Conservation (phyloP, 306 rosid genomes). For the Dicorynia guianensis region DNA sequence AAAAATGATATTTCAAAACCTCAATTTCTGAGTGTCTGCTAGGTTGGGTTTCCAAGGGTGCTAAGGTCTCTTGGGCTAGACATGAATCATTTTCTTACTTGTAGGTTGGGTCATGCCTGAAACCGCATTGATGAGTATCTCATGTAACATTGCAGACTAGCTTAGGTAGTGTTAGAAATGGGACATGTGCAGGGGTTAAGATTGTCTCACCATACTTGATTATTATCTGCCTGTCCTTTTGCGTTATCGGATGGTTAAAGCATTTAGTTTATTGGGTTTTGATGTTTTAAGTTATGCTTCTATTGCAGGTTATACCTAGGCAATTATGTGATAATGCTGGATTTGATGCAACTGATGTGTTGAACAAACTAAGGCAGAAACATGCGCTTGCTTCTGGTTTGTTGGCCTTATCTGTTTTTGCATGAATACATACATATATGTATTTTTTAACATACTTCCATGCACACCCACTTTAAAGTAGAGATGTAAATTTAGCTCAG, state of each 20-base stretch:
- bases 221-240: not conserved
- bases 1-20: no score
- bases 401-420: conserved; percentile 28
- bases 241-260: not conserved
- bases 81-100: not conserved
- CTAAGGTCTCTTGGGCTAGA: not conserved
- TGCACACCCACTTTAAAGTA: not conserved
- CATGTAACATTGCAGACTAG: conserved; percentile 13
- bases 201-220: not conserved
- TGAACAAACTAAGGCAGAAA: conserved; percentile 94
- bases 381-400: conserved; percentile 91
- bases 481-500: conserved; percentile 11
- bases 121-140: not conserved
- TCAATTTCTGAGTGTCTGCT: not conserved
- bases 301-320: conserved; percentile 89
- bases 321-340: conserved; percentile 99
- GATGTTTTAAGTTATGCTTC: conserved; percentile 11
- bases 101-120: conserved; percentile 3
- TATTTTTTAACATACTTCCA: not conserved
- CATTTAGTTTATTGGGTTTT: conserved; percentile 16
- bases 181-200: conserved; percentile 6
- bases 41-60: not conserved
- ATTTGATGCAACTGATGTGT: conserved; percentile 97
- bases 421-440: conserved; percentile 1
- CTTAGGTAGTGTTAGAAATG: not conserved